Percentiles rank a stretch among this genome's conserved stretches.
phyloP scores from a whole-genome alignment of 768 basidiomycete genomes.

The Leccinum disarticulatum region DNA sequence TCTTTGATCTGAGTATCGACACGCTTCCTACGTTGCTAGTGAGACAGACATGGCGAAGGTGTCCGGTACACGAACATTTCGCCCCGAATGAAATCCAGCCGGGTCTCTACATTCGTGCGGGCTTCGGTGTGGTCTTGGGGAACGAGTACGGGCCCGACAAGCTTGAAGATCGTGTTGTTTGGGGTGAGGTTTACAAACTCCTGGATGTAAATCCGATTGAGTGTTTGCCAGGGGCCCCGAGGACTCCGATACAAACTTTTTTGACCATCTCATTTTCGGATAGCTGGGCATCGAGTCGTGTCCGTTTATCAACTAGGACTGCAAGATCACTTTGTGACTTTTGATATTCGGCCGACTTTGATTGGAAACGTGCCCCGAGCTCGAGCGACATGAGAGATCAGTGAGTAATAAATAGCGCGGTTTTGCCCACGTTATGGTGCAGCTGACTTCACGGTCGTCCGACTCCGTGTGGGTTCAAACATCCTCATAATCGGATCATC shows the following conservation, averaged over 20 bases:
- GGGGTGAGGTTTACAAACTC: slow-evolving; percentile 77
- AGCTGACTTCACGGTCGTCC: slow-evolving; percentile 6
- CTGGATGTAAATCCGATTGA: slow-evolving; percentile 39
- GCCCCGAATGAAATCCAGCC: slow-evolving; percentile 81
- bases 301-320: slow-evolving; percentile 72
- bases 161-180: slow-evolving; percentile 84
- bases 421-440: slow-evolving; percentile 6
- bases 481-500: not conserved
- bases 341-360: slow-evolving; percentile 72
- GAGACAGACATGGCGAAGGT: slow-evolving; percentile 1
- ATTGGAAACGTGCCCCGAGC: slow-evolving; percentile 61
- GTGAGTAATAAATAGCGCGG: slow-evolving; percentile 1
- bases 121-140: slow-evolving; percentile 89
- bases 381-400: slow-evolving; percentile 52
- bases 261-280: slow-evolving; percentile 92
- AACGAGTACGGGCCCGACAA: slow-evolving; percentile 87
- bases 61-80: slow-evolving; percentile 66
- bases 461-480: not conserved
- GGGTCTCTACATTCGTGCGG: slow-evolving; percentile 82
- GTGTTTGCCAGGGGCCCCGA: not conserved
- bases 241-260: slow-evolving; percentile 52
- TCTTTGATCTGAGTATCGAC: slow-evolving; percentile 84
- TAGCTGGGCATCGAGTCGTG: slow-evolving; percentile 85
- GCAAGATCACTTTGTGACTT: slow-evolving; percentile 77
- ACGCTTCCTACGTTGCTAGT: slow-evolving; percentile 53